These are phyloP conservation scores for Collybia nuda DNA, from an alignment of 768 basidiomycete species.

Conservation along the genomic window DNA sequence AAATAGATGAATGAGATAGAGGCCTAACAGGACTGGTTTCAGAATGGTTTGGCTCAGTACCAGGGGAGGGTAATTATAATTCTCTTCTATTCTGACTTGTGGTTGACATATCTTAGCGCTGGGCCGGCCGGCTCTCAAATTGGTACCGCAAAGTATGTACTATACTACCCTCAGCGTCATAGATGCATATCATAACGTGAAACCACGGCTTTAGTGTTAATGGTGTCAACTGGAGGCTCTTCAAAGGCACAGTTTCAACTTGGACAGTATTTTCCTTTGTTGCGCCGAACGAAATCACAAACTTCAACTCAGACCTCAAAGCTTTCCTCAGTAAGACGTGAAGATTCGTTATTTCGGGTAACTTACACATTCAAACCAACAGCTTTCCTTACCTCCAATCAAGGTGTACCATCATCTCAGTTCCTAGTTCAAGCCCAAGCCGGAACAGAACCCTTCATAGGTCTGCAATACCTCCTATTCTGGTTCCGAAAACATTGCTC, in stretches of 20 bases:
- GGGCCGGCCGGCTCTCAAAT: constrained; percentile 31
- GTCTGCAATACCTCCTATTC: not conserved
- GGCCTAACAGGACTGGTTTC: not conserved
- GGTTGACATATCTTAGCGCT: constrained; percentile 14
- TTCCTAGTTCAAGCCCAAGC: constrained; percentile 34
- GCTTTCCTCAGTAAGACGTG: constrained; percentile 27
- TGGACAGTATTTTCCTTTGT: constrained; percentile 35
- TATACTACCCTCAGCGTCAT: not conserved
- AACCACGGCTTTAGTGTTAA: constrained; percentile 14
- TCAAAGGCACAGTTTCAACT: constrained; percentile 29
- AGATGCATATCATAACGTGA: not conserved
- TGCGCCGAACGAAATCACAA: constrained; percentile 31
- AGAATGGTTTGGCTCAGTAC: constrained; percentile 36
- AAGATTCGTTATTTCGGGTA: not conserved
- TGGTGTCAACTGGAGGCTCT: constrained; percentile 29
- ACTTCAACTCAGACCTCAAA: constrained; percentile 32
- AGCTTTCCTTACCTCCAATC: constrained; percentile 27
- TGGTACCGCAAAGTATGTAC: constrained; percentile 24
- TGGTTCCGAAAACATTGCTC: not conserved
- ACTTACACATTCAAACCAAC: not conserved
- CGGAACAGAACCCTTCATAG: constrained; percentile 31
- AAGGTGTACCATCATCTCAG: constrained; percentile 29
- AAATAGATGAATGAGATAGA: not conserved
- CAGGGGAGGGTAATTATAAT: constrained; percentile 25
- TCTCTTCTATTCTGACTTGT: not conserved